A percentile compares a stretch with the other conserved stretches of the same genome.
These are phyloP conservation scores for Neofusicoccum kwambonambiense DNA, from an alignment of 2,329 filamentous ascomycete genomes.

Conservation along the genomic window DNA sequence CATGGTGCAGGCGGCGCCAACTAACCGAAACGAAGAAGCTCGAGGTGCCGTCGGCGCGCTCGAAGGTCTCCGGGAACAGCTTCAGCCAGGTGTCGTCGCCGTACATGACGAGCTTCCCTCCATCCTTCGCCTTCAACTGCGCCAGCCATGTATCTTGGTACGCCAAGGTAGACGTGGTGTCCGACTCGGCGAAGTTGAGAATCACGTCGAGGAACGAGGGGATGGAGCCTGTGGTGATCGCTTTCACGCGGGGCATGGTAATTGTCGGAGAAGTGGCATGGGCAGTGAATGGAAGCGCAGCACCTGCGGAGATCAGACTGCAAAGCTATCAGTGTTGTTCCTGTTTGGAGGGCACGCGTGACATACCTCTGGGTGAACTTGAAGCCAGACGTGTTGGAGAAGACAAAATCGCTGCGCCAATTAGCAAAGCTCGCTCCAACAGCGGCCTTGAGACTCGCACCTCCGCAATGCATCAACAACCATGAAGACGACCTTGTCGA, in stretches of 20 bases:
- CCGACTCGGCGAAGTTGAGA: slow-evolving; percentile 91
- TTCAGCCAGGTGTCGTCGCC: slow-evolving; percentile 99
- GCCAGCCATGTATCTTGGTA: slow-evolving; percentile 94
- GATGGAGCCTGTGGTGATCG: slow-evolving; percentile 96
- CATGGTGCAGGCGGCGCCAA: slow-evolving; percentile 31
- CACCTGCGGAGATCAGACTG: slow-evolving; percentile 79
- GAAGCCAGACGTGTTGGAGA: slow-evolving; percentile 76
- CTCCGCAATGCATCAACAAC: slow-evolving; percentile 92
- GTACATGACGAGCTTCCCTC: slow-evolving; percentile 84
- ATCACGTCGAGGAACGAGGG: slow-evolving; percentile 97
- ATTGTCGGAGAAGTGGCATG: slow-evolving; percentile 96
- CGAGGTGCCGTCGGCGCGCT: slow-evolving; percentile 84
- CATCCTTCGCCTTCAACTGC: slow-evolving; percentile 69
- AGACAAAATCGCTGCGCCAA: slow-evolving; percentile 81
- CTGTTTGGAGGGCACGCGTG: background rate
- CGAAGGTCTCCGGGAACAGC: slow-evolving; percentile 86
- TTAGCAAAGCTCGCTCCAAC: background rate
- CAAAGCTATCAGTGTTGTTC: slow-evolving; percentile 16
- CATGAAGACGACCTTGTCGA: slow-evolving; percentile 94
- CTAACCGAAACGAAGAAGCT: slow-evolving; percentile 97
- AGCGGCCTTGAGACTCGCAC: slow-evolving; percentile 45
- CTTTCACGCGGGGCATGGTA: slow-evolving; percentile 96
- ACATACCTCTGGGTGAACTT: slow-evolving; percentile 79
- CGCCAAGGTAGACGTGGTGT: slow-evolving; percentile 83
- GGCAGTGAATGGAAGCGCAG: slow-evolving; percentile 88